Conservation (phyloP, 192 early-diverging fungal species). For the Umbelopsis isabellina region DNA sequence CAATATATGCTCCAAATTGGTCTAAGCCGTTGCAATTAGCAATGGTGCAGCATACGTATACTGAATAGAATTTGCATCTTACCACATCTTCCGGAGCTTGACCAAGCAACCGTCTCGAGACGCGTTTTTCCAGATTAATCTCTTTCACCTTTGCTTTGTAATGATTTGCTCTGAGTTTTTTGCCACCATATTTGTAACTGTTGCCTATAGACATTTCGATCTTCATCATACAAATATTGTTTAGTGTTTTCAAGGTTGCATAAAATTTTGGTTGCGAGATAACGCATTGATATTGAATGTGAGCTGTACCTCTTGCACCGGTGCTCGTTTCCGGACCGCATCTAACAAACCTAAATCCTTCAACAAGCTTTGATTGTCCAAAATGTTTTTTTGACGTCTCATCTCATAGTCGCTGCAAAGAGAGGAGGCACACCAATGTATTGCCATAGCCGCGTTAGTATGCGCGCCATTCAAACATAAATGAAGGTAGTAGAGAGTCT, state of each 20-base stretch:
- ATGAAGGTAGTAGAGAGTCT: neutral
- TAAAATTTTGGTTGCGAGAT: neutral
- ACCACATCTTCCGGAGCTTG: constrained; percentile 37
- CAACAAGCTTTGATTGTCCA: constrained; percentile 46
- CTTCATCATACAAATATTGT: neutral
- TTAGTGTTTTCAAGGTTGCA: neutral
- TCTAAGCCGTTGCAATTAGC: constrained; percentile 6
- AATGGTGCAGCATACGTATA: neutral
- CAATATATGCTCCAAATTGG: constrained; percentile 28
- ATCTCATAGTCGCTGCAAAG: constrained; percentile 42
- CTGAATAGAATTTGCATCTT: neutral
- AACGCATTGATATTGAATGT: neutral
- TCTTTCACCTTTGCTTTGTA: constrained; percentile 9
- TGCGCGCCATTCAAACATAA: neutral
- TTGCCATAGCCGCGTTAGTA: neutral
- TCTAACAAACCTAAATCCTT: constrained; percentile 41
- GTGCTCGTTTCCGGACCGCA: neutral
- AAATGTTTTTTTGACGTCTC: constrained; percentile 45
- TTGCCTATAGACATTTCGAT: constrained; percentile 10
- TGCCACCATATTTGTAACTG: constrained; percentile 20
- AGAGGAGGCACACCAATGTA: neutral
- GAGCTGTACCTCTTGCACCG: constrained; percentile 8
- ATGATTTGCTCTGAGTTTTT: neutral
- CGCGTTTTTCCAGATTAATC: constrained; percentile 1
- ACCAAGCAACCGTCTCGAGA: constrained; percentile 32